Conservation (phyloP, 176 grass and related monocot species). For the Phoenix dactylifera region DNA sequence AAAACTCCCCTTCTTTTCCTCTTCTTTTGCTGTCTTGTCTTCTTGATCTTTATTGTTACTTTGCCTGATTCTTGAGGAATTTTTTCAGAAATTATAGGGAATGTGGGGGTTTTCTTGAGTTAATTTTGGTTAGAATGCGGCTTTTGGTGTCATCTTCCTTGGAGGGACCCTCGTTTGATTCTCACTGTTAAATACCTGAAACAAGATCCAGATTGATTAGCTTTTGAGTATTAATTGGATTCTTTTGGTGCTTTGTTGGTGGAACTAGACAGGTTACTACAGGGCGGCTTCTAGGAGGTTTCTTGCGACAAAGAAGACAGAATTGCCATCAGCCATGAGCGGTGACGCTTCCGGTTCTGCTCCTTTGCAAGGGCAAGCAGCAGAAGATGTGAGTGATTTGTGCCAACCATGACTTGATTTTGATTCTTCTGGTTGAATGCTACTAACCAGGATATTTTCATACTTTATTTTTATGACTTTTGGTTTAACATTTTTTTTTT, state of each 20-base stretch:
- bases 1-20: neutral
- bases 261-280: conserved; percentile 56
- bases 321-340: conserved; percentile 35
- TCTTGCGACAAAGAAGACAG: conserved; percentile 1
- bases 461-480: too few species aligned
- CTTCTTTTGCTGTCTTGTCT: neutral
- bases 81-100: too few species aligned
- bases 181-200: neutral
- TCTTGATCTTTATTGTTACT: neutral
- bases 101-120: too few species aligned
- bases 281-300: conserved; percentile 30
- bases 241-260: conserved; percentile 4
- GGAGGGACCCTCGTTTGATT: neutral
- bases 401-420: neutral
- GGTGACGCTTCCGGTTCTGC: conserved; percentile 49
- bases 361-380: conserved; percentile 10
- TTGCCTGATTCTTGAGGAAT: too few species aligned
- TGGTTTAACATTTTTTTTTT: too few species aligned
- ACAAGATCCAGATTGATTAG: neutral
- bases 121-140: too few species aligned
- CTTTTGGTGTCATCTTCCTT: too few species aligned
- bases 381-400: conserved; percentile 2
- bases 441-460: neutral
- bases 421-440: neutral
- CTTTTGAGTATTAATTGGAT: neutral